Evolutionary conservation across 2,329 filamentous ascomycete species (phyloP), one percentile per base, ranked within the genome.

Genomic region (Pseudocercospora musae): DNA sequence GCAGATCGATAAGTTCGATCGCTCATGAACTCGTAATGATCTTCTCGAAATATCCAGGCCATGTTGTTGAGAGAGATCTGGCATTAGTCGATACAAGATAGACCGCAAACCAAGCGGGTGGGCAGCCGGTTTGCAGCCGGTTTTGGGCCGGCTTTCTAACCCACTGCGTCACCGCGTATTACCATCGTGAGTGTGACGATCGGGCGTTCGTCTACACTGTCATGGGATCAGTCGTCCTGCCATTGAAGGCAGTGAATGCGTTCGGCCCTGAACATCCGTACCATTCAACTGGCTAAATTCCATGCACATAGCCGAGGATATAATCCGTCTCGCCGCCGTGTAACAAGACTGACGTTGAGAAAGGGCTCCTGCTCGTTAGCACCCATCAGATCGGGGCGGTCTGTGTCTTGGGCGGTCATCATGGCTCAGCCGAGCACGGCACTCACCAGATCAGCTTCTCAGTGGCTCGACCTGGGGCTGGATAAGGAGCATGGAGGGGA

Each of bases 21-120:
- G 20, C 53, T 56, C 53, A 56, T 56, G 53, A 56, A 44, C 53
- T 56, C 53, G 33, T 56, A 56, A n/a, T 40, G 31, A 5, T 44
- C 53, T 56, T 40, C 31, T 42, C n/a, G 33, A 3, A 25, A 56
- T n/a, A 56, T 23, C 20, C 21, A 56, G 21, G 53, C 31, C 53
- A 56, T 56, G n/a, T 10, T 54, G 48, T 31, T 25, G 20, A 25
- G 11, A n/a, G 3, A 25, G 20, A 4, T 2, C 18, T 48, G 20
- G 18, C 13, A 4, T 48, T 21, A 10, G 2, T 48, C 21, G 44
- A 48, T 21, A 20, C 23, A 21, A 10, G 23, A 48, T 4, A 1
- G 15, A 3, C 13, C 15, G 15, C 21, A 52, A 4, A 7, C 1
- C 48, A 29, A 13, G 9, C 21, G 48, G 48, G 15, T 3, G 15